phyloP scores from a whole-genome alignment of 2,329 filamentous ascomycete genomes.

The Rutstroemia sp. region DNA sequence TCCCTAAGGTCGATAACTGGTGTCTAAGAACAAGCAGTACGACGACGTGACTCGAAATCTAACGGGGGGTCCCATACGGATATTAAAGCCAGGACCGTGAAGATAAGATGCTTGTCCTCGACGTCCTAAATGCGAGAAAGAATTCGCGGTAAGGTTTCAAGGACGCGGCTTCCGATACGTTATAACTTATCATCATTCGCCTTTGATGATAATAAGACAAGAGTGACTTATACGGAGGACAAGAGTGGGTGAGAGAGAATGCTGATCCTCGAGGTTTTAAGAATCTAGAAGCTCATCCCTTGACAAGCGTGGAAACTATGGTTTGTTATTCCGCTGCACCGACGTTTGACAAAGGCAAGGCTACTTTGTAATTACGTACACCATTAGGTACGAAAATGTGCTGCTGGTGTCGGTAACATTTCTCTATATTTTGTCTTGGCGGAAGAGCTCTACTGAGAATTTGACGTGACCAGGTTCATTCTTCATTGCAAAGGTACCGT shows the following conservation, averaged over 20 bases:
- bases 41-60: constrained; percentile 4
- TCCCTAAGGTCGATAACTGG: constrained; percentile 1
- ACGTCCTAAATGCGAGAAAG: background rate
- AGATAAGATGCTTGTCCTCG: background rate
- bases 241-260: constrained; percentile 1
- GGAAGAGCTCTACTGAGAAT: too few species aligned
- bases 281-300: background rate
- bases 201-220: background rate
- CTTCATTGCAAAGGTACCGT: too few species aligned
- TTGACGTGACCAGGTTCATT: too few species aligned
- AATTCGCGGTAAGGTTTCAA: too few species aligned
- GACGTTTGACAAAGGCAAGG: background rate
- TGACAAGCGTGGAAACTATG: constrained; percentile 2
- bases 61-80: background rate
- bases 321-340: background rate
- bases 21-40: background rate
- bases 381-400: background rate
- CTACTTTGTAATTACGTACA: background rate
- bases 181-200: background rate
- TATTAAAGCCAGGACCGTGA: too few species aligned
- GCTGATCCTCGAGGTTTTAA: constrained; percentile 2
- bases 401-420: too few species aligned
- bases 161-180: too few species aligned
- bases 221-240: too few species aligned
- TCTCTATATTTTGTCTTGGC: too few species aligned